Base-by-base conservation (phyloP, 768 basidiomycete genomes). In the Cubamyces sp. region DNA sequence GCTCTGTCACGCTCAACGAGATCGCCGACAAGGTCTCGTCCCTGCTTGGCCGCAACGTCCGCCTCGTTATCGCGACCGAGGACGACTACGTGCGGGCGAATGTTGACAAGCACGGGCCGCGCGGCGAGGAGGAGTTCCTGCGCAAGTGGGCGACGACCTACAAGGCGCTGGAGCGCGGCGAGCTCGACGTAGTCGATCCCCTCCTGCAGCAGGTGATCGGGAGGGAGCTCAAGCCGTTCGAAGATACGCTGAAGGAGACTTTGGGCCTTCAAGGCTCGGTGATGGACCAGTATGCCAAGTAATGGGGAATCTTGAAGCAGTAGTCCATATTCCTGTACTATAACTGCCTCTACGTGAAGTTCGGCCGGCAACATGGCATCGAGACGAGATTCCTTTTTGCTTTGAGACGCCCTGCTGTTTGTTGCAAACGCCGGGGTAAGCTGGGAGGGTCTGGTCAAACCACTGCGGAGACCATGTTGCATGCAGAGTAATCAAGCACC, bases 91-190 rank as follows among this genome's bases (percentile, higher is more conserved):
- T 70, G 47, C 42, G 61, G 30, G 45, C 54, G 40, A 64, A 73
- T 62, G 25, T 54, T 0, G 64, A 62, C 2, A 57, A 60, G 57
- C 50, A 23, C 39, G 68, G 64, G 1, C 56, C 62, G 40, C 61
- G 66, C 18, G 68, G 70, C 15, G 64, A 64, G 9, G 71, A 70
- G 46, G 68, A 69, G 43, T 70, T 73, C 51, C 60, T 71, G 25
- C 64, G 68, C 39, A 61, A 64, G 48, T 74, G 74, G 71, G 67
- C 70, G 56, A 74, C 69, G 56, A 73, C 73, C 37, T 76, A 68
- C 62, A 64, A 64, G n/a, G 73, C 71, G 7, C 39, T 74, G 21
- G 61, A n/a, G 43, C 60, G 67, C 1, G 75, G 74, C 26, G 75
- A 77, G 59, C 66, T 70, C 30, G 69, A 53, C 0, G 66, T 65